Base-by-base conservation (phyloP, 176 grass and related monocot species). In the Canna indica region DNA sequence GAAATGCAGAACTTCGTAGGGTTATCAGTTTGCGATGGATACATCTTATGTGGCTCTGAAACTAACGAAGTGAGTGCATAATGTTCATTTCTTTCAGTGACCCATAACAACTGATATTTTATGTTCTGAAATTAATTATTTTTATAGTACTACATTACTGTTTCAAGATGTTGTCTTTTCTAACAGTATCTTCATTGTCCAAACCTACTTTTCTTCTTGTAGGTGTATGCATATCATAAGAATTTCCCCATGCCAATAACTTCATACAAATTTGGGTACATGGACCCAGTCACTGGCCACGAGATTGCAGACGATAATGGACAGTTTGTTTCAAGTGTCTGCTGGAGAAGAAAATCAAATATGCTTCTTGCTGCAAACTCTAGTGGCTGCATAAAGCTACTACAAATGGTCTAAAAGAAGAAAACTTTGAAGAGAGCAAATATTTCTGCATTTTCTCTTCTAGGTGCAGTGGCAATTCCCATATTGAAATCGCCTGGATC, bases 211-310 rank as follows among this genome's bases (percentile, higher is more conserved):
- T 63, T 83, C 58, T 83, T 58, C 36, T 42, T 87, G 11, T 83
- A 97, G 94, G 84, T 99, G 59, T 99, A 84, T 94, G 86, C 86
- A 61, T 99, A 94, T 46, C 78, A 99, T 72, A 99, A 76, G 85
- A 73, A 80, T 62, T 90, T 99, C 83, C 87, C 95, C 38, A 99
- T 90, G 86, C 95, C 95, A 73, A 90, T 99, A 78, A 88, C 90
- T 38, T 94, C 86, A 35, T 87, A 99, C 56, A 94, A 86, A 71
- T 99, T 99, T 47, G 95, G 95, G 50, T 86, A 82, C 0, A 74
- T 90, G 1, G 90, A 99, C 30, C 95, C 90, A n/a, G 83, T 99
- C 45, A 94, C 90, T 13, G 95, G 95, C 59, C 80, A 88, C 78
- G 95, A 90, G 57, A 94, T 83, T 47, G 85, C 80, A 18, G 84